Conservation (phyloP, 2,329 filamentous ascomycete genomes). For the Pseudogymnoascus verrucosus region DNA sequence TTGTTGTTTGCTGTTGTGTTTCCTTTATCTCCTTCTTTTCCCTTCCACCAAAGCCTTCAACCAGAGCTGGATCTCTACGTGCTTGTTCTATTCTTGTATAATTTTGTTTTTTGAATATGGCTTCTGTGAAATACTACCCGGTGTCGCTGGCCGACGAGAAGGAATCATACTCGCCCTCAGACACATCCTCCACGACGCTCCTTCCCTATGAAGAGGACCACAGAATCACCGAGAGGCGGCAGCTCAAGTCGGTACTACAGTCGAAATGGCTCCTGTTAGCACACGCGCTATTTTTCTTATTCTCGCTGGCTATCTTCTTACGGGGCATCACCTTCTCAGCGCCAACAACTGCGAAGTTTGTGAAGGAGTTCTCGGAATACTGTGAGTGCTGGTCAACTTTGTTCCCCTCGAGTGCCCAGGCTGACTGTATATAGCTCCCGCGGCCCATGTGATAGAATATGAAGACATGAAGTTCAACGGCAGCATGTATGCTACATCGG, state of each 20-base stretch:
- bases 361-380: slow-evolving; percentile 37
- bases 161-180: not conserved
- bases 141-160: slow-evolving; percentile 7
- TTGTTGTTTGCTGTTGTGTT: not conserved
- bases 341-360: slow-evolving; percentile 23
- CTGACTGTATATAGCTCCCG: slow-evolving; percentile 34
- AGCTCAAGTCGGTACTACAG: not conserved
- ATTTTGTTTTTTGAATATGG: not conserved
- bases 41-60: not conserved
- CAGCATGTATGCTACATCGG: slow-evolving; percentile 34
- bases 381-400: slow-evolving; percentile 30
- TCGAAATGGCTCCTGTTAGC: slow-evolving; percentile 16
- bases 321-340: not conserved
- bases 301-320: not conserved
- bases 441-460: slow-evolving; percentile 40
- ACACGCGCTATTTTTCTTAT: slow-evolving; percentile 13
- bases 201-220: not conserved
- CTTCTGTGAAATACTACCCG: not conserved
- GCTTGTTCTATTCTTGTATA: not conserved
- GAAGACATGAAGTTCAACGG: slow-evolving; percentile 43
- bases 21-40: not conserved
- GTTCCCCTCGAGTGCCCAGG: slow-evolving; percentile 7
- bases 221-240: not conserved
- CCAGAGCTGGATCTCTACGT: not conserved
- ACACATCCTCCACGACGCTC: not conserved